Evolutionary conservation across 192 early-diverging fungal species (phyloP), one percentile per base, ranked within the genome.

Genomic region (Coemansia sp.): DNA sequence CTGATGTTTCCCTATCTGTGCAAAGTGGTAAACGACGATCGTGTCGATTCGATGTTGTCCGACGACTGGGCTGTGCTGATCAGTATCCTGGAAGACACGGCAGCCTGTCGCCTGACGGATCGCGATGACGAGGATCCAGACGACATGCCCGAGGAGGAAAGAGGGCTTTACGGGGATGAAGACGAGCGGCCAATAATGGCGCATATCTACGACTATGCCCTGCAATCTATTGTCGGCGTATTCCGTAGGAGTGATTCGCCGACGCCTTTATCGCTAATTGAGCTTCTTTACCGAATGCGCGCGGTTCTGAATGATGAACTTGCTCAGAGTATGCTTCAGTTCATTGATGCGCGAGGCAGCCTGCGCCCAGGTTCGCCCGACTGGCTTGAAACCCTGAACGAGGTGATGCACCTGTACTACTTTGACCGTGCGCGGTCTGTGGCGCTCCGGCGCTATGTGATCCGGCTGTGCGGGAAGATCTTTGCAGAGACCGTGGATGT

Each of bases 1-100:
- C 43, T 84, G 67, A 65, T 76, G 43, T 73, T 76, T 26, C 81
- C 76, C 21, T 84, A 84, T 46, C n/a, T 84, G 57, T 78, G 76
- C 65, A 72, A 67, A 23, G 51, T 84, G 0, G 77, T 64, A 44
- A 84, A 76, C 57, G 77, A 84, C 71, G 67, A 71, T 26, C 76
- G 73, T 35, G 68, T 70, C 23, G 76, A 75, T 45, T 73, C 67
- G 49, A 78, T 84, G 69, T 41, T 70, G 8, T 21, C 61, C 41
- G 77, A 78, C 20, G 77, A 84, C 51, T 78, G 72, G 76, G 60
- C 62, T 12, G 64, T 70, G 62, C 56, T 84, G 24, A 67, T 78
- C 43, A 26, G 44, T 30, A 78, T 84, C 14, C 70, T 84, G 60
- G 46, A 45, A 18, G 67, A 41, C 18, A 84, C 77, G 6, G 66